A percentile compares a stretch with the other conserved stretches of the same genome.
Conservation (phyloP, 345 rosid species). For the Balakata baccata region DNA sequence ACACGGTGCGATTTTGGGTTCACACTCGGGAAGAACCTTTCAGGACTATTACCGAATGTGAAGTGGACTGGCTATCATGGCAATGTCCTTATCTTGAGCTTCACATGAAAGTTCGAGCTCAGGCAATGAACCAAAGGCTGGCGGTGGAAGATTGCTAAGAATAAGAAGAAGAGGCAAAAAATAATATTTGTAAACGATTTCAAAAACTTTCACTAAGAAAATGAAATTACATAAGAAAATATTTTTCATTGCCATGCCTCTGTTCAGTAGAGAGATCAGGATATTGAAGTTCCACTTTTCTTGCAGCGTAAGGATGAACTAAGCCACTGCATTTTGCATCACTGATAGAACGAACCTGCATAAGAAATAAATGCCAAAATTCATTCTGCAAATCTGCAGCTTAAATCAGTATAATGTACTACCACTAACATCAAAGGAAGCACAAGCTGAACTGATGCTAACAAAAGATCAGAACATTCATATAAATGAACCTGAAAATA, state of each 20-base stretch:
- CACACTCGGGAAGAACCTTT: slow-evolving; percentile 17
- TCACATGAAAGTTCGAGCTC: slow-evolving; percentile 31
- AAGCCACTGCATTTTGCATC: slow-evolving; percentile 18
- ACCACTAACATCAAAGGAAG: not conserved
- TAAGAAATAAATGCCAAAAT: slow-evolving; percentile 18
- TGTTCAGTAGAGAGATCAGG: slow-evolving; percentile 25
- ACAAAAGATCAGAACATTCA: not conserved
- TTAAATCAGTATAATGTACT: not conserved
- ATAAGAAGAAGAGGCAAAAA: slow-evolving; percentile 15
- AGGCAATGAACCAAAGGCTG: slow-evolving; percentile 48
- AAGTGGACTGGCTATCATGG: slow-evolving; percentile 18
- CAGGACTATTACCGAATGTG: slow-evolving; percentile 31
- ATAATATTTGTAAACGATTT: not conserved
- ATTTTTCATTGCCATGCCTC: slow-evolving; percentile 40
- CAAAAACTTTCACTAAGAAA: slow-evolving; percentile 5
- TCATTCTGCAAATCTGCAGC: not conserved
- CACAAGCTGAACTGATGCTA: not conserved
- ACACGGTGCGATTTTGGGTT: slow-evolving; percentile 8
- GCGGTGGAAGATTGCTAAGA: slow-evolving; percentile 45
- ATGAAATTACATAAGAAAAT: not conserved
- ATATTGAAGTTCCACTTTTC: slow-evolving; percentile 23
- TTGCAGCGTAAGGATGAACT: slow-evolving; percentile 27
- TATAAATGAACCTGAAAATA: not conserved
- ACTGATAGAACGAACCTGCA: slow-evolving; percentile 44
- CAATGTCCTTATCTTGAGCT: slow-evolving; percentile 28